Percentiles rank a stretch among this genome's conserved stretches.
Evolutionary conservation across 208 protist genomes (phyloP).

Genomic region (Kentomonas sorsogonicus): DNA sequence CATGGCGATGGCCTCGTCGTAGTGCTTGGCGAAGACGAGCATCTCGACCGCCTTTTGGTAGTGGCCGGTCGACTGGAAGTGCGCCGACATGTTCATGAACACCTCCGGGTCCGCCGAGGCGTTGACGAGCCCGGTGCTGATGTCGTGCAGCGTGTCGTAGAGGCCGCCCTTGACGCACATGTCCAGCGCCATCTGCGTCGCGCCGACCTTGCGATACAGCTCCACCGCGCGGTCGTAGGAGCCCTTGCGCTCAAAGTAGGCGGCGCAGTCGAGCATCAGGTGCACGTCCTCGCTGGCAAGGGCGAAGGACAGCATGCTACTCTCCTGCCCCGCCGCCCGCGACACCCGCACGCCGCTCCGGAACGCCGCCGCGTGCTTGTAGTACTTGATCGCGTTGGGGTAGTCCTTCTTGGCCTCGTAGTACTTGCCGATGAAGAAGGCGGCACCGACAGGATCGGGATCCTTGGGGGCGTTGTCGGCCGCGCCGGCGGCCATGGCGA

Average conservation of each 20-base stretch:
- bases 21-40: slow-evolving; percentile 88
- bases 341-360: slow-evolving; percentile 88
- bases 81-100: slow-evolving; percentile 88
- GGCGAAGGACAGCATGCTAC: slow-evolving; percentile 71
- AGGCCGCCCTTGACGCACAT: slow-evolving; percentile 89
- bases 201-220: slow-evolving; percentile 93
- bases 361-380: slow-evolving; percentile 77
- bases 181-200: slow-evolving; percentile 86
- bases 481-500: slow-evolving; percentile 23
- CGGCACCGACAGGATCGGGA: slow-evolving; percentile 72
- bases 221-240: slow-evolving; percentile 89
- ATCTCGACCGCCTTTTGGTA: slow-evolving; percentile 92
- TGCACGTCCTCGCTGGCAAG: slow-evolving; percentile 63
- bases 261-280: slow-evolving; percentile 87
- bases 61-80: slow-evolving; percentile 83
- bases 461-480: slow-evolving; percentile 17
- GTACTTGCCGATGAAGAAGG: slow-evolving; percentile 90
- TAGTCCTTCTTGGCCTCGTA: slow-evolving; percentile 76
- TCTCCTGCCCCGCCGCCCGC: slow-evolving; percentile 54
- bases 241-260: slow-evolving; percentile 82
- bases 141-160: slow-evolving; percentile 90
- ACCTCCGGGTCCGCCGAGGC: slow-evolving; percentile 73
- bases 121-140: slow-evolving; percentile 86
- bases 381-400: slow-evolving; percentile 86
- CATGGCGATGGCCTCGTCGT: slow-evolving; percentile 79